Base-by-base conservation (phyloP, 768 basidiomycete genomes). In the Russula sp. region DNA sequence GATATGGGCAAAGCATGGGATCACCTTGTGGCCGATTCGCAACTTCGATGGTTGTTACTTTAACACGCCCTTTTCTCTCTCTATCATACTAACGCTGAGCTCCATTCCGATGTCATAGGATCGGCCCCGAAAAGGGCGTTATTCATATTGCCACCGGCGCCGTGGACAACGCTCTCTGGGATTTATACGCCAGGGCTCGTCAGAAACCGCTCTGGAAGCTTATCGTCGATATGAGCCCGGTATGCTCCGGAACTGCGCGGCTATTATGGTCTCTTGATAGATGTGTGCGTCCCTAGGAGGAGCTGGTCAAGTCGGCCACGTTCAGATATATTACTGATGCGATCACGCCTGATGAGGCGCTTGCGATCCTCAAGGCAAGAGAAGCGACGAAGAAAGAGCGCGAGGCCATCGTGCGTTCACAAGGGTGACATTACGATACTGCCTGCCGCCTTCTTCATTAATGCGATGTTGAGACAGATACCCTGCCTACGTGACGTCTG, bases 1-100 rank as follows among this genome's bases (percentile, higher is more conserved):
- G 84, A 93, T 71, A 97, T 98, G 94, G 95, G 94, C 2, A 84
- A 86, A 71, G 84, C 92, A 0, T 97, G 92, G 92, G 86, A 92
- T 57, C 88, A 84, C 74, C 80, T 98, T 72, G 84, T 89, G 72
- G 83, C 88, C 2, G 95, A 98, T 76, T 83, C 95, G 38, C 95
- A 98, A 73, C 77, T 96, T 62, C 83, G 95, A 75, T 98, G 95
- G 95, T 88, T 44, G 84, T 46, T 48, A 18, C 20, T 28, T 28
- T 28, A 20, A 42, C 40, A 20, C 18, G 1, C 9, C n/a, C 73
- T 22, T 38, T 40, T 57, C 13, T 13, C 36, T 36, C 5, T 13
- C 36, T 36, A 36, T 36, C 36, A 13, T 30, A 30, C 7, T 32
- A 22, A 24, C 22, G 24, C 59, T 36, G 22, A 34, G 11, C 14